Evolutionary conservation across 2,329 filamentous ascomycete species (phyloP).

Genomic region (Fusarium annulatum): DNA sequence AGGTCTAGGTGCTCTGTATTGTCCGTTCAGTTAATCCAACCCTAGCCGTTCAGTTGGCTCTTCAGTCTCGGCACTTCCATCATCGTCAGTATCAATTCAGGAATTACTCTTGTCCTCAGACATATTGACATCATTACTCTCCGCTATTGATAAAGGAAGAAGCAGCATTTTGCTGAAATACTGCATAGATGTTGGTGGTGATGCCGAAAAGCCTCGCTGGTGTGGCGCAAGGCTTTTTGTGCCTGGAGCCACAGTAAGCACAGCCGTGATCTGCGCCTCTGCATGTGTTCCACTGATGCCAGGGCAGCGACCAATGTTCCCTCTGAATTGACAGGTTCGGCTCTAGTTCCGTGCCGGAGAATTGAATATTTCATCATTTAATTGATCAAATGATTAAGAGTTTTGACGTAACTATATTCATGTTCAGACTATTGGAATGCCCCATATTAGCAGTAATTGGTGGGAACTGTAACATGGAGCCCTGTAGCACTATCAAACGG

Average conservation of each 20-base stretch:
- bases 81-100: not conserved
- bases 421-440: not conserved
- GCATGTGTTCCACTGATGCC: constrained; percentile 16
- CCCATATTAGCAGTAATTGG: not conserved
- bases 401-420: not conserved
- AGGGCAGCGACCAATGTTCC: constrained; percentile 1
- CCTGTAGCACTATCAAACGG: not conserved
- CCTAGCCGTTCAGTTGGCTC: not conserved
- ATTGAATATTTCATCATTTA: not conserved
- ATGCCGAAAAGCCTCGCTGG: constrained; percentile 29
- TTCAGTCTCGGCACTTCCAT: not conserved
- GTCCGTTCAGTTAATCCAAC: too few species aligned
- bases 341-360: not conserved
- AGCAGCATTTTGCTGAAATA: not conserved
- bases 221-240: constrained; percentile 24
- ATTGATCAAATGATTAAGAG: not conserved
- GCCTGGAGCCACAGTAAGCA: constrained; percentile 27
- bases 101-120: rapidly evolving
- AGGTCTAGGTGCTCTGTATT: not conserved
- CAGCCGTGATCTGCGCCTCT: constrained; percentile 33
- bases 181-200: constrained; percentile 14
- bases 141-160: not conserved
- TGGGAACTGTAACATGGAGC: not conserved
- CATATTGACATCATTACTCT: not conserved
- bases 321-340: not conserved